Evolutionary conservation across 306 rosid genomes (phyloP).

Genomic region (Cercis canadensis): DNA sequence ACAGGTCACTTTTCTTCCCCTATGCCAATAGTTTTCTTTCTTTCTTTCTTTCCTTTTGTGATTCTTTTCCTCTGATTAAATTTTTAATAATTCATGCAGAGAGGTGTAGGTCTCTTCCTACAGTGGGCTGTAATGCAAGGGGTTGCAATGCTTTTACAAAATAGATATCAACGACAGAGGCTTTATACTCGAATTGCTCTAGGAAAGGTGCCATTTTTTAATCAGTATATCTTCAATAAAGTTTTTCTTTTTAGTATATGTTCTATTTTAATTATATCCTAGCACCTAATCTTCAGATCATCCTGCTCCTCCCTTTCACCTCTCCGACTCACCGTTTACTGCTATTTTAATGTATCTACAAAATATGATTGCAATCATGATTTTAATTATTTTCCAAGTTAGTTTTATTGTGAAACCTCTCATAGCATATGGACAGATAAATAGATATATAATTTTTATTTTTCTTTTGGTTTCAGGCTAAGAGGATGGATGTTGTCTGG

Average conservation of each 20-base stretch:
- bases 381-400: not conserved
- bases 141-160: slow-evolving; percentile 96
- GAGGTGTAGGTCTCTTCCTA: slow-evolving; percentile 95
- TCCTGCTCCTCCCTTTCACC: not conserved
- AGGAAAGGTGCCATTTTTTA: slow-evolving; percentile 77
- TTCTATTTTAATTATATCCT: not conserved
- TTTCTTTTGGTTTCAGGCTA: slow-evolving; percentile 71
- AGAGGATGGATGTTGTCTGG: slow-evolving; percentile 99
- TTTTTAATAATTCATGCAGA: slow-evolving; percentile 56
- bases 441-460: slow-evolving; percentile 12
- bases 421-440: slow-evolving; percentile 26
- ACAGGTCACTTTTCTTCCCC: slow-evolving; percentile 62
- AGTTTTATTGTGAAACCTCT: slow-evolving; percentile 20
- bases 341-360: not conserved
- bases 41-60: not conserved
- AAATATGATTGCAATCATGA: slow-evolving; percentile 13
- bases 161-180: slow-evolving; percentile 98
- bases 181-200: slow-evolving; percentile 98
- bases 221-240: not conserved
- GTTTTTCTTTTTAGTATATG: not conserved
- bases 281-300: not conserved
- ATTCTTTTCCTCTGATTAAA: not conserved
- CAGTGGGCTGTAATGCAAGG: slow-evolving; percentile 99
- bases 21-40: slow-evolving; percentile 20
- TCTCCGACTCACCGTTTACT: slow-evolving; percentile 14